A percentile compares a stretch with the other conserved stretches of the same genome.
Conservation (phyloP, 192 early-diverging fungal genomes). For the Radiomyces spectabilis region DNA sequence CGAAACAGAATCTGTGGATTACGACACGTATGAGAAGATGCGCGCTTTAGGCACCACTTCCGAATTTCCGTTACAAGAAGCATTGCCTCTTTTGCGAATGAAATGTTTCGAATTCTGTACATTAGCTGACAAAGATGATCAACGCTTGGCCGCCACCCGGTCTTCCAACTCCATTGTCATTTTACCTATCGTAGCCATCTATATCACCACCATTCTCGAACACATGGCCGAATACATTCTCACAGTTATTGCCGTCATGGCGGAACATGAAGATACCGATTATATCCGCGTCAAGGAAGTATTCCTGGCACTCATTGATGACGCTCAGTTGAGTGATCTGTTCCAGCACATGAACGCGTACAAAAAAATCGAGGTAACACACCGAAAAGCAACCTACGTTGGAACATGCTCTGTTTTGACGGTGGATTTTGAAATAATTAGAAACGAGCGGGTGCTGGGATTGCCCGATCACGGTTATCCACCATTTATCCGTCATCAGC, state of each 20-base stretch:
- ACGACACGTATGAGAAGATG: constrained; percentile 24
- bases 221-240: constrained; percentile 52
- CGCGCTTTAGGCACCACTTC: constrained; percentile 5
- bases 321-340: constrained; percentile 38
- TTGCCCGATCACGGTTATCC: too few species aligned
- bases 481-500: too few species aligned
- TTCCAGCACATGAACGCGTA: constrained; percentile 41
- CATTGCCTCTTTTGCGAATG: constrained; percentile 40
- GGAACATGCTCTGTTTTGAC: background rate
- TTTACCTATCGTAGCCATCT: constrained; percentile 42
- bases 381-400: background rate
- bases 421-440: background rate
- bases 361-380: constrained; percentile 17
- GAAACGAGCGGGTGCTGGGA: background rate
- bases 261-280: constrained; percentile 45
- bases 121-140: constrained; percentile 36
- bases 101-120: constrained; percentile 50
- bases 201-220: constrained; percentile 50
- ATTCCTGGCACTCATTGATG: constrained; percentile 40
- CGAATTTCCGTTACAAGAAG: constrained; percentile 15
- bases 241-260: constrained; percentile 35
- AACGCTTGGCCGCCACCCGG: too few species aligned
- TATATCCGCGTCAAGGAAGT: constrained; percentile 42
- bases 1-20: constrained; percentile 34
- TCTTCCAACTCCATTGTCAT: constrained; percentile 8